phyloP scores from a whole-genome alignment of 306 rosid species.

The Canavalia ensiformis region DNA sequence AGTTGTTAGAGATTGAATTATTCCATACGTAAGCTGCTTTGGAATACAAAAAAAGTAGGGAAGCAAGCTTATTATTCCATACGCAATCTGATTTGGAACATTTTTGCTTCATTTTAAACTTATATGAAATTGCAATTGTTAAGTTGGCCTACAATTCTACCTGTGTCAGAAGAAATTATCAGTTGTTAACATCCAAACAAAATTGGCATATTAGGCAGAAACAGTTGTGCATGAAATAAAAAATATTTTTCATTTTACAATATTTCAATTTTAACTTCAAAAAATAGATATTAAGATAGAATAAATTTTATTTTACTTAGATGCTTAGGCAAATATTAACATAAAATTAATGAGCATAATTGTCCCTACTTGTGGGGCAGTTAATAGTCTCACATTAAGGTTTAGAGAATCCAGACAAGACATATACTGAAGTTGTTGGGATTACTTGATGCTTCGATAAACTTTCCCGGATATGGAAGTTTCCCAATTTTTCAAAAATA shows the following conservation, averaged over 20 bases:
- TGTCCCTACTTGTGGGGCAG: not conserved
- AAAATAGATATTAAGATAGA: not conserved
- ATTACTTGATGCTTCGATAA: not conserved
- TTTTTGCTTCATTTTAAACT: slow-evolving; percentile 9
- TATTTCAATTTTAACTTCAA: not conserved
- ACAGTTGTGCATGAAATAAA: not conserved
- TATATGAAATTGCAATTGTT: not conserved
- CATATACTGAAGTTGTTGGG: not conserved
- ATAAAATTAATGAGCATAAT: not conserved
- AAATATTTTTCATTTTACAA: not conserved
- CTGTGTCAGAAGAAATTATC: slow-evolving; percentile 28
- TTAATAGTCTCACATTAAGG: not conserved
- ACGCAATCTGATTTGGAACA: too few relatives aligned
- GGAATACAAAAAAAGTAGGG: not conserved
- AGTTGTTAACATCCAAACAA: slow-evolving; percentile 16
- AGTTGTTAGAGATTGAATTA: slow-evolving; percentile 26
- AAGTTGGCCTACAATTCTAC: slow-evolving; percentile 10
- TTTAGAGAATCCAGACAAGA: not conserved
- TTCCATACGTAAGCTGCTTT: not conserved
- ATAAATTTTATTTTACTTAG: not conserved
- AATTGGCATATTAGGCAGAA: slow-evolving; percentile 18
- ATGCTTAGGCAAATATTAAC: not conserved
- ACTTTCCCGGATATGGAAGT: not conserved
- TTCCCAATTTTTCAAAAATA: not conserved
- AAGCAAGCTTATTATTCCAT: not conserved